phyloP scores from a whole-genome alignment of 257 asterid genomes.

The Solanum virginianum region DNA sequence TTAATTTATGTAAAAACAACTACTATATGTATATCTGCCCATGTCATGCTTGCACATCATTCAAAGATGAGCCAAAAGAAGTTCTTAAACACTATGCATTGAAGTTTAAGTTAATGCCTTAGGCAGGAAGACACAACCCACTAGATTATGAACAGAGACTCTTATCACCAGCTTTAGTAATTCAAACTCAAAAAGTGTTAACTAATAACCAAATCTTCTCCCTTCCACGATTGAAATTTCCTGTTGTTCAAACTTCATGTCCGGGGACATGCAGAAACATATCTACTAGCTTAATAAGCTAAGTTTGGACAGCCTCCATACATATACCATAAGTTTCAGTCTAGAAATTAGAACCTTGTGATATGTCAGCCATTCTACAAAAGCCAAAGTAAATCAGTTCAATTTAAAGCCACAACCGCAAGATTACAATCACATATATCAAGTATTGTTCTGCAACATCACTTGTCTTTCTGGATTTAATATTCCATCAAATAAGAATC shows the following conservation, averaged over 20 bases:
- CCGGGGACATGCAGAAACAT: neutral
- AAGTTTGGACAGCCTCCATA: neutral
- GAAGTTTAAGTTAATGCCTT: neutral
- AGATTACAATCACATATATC: neutral
- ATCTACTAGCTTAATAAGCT: neutral
- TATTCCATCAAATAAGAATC: neutral
- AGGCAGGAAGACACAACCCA: neutral
- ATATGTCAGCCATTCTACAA: neutral
- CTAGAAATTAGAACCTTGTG: neutral
- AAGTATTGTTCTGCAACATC: neutral
- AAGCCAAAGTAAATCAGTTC: neutral
- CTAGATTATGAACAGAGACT: neutral
- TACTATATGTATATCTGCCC: neutral
- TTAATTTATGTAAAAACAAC: neutral
- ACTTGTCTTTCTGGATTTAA: neutral
- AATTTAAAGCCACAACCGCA: neutral
- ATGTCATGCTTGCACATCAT: neutral
- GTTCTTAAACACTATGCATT: neutral
- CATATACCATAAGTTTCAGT: neutral
- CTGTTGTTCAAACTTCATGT: neutral
- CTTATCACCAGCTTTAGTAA: neutral
- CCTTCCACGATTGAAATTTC: neutral
- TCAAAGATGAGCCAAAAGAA: neutral
- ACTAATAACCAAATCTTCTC: neutral
- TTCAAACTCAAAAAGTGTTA: neutral